Base-by-base conservation (phyloP, 2,329 filamentous ascomycete genomes). In the Aaosphaeria pasadenensis region DNA sequence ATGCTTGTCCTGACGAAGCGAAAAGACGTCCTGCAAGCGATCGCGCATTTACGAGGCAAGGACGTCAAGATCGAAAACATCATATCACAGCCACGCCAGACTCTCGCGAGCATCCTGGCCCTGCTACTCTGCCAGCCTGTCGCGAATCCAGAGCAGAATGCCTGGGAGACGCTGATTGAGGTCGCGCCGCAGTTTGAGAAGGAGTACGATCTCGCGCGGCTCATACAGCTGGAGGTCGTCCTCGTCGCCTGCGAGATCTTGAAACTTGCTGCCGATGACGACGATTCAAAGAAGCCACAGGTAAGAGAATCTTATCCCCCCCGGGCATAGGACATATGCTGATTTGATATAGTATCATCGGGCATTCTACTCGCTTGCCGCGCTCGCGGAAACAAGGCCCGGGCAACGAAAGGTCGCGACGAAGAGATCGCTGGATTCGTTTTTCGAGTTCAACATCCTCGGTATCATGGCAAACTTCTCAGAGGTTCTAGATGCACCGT, bases 381-480 rank as follows among this genome's bases (percentile, higher is more conserved):
- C 62, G n/a, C 70, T 84, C 31, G 74, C 76, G 24, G 77, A 81
- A 46, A 70, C 74, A 11, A 77, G 76, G 50, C 69, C 70, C n/a
- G 67, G 70, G 17, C 71, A 75, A 42, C 70, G 72, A 42, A 74
- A 70, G 49, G 67, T 66, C 24, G 63, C 71, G 24, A 66, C 73
- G 1, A 80, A 76, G 60, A 83, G 86, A 50, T 71, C 82, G 1
- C 76, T 95, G 28, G 85, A 84, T 1, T 76, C 81, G 0, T 97
- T 96, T 64, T 81, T 97, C 39, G 86, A 95, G 53, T 81, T 83
- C 30, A 87, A 96, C 66, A 85, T 95, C 32, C 80, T 99, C 5
- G 92, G 91, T 5, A 84, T 97, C 46, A 91, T 96, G 71, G 85
- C 89, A 5, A 82, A 86, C 33, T 84, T 97, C 55, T 89, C 89